Conservation (phyloP, 225 moss, liverwort and hornwort genomes). For the Bryum argenteum region DNA sequence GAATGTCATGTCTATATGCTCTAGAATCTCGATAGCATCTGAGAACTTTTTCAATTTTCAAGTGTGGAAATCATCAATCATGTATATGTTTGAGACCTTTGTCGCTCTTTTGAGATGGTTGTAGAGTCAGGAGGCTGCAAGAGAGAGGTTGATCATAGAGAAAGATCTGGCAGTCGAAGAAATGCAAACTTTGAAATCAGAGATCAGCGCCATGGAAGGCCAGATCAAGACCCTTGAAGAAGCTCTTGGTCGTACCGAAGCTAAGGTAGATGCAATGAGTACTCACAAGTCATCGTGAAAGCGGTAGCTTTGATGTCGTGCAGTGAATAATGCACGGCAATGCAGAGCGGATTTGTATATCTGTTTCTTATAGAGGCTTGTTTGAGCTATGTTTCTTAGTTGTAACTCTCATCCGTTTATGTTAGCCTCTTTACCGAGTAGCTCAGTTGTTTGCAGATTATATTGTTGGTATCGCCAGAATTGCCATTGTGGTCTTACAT, state of each 20-base stretch:
- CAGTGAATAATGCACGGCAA: background rate
- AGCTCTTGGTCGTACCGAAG: conserved; percentile 58
- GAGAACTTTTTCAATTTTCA: conserved; percentile 3
- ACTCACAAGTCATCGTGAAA: background rate
- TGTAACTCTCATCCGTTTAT: conserved; percentile 10
- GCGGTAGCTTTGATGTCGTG: background rate
- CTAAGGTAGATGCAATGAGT: conserved; percentile 41
- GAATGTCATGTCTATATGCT: background rate
- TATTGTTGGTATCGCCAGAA: conserved; percentile 13
- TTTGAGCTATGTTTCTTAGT: background rate
- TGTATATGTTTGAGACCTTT: conserved; percentile 12
- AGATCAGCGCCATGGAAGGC: conserved; percentile 51
- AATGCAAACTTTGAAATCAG: conserved; percentile 68
- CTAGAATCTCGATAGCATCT: conserved; percentile 6
- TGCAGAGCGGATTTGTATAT: background rate
- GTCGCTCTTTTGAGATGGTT: conserved; percentile 32
- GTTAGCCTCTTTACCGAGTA: conserved; percentile 16
- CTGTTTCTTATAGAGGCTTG: background rate
- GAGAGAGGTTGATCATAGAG: conserved; percentile 85
- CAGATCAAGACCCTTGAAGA: conserved; percentile 70
- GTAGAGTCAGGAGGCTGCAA: conserved; percentile 83
- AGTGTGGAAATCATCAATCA: conserved; percentile 8
- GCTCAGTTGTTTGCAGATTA: conserved; percentile 21
- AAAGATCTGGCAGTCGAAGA: conserved; percentile 88
- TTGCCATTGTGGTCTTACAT: conserved; percentile 22